A percentile compares a stretch with the other conserved stretches of the same genome.
These are phyloP conservation scores for Yarrowia osloensis DNA, from an alignment of 805 yeast genomes.

Conservation along the genomic window DNA sequence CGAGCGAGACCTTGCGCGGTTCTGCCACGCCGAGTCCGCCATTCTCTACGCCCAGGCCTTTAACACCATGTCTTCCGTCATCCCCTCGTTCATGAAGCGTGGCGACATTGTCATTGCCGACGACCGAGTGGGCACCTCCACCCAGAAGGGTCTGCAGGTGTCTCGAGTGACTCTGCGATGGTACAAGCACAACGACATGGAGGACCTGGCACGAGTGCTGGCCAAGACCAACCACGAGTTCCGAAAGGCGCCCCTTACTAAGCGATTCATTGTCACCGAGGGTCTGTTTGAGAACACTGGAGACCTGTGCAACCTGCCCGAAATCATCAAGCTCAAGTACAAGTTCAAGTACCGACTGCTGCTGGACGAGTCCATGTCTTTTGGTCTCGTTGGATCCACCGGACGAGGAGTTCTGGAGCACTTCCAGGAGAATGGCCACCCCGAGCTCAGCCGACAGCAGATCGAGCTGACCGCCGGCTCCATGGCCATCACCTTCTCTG, in stretches of 20 bases:
- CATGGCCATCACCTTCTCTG: slow-evolving; percentile 74
- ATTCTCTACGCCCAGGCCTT: slow-evolving; percentile 93
- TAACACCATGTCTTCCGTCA: slow-evolving; percentile 79
- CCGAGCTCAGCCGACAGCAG: slow-evolving; percentile 60
- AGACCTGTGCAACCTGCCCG: slow-evolving; percentile 70
- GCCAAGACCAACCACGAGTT: slow-evolving; percentile 57
- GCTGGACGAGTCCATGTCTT: slow-evolving; percentile 82
- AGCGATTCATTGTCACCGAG: slow-evolving; percentile 90
- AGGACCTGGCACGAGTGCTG: slow-evolving; percentile 71
- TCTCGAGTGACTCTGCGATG: slow-evolving; percentile 84
- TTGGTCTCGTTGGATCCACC: slow-evolving; percentile 80
- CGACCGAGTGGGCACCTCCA: slow-evolving; percentile 66
- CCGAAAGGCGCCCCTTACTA: slow-evolving; percentile 69
- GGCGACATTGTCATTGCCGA: slow-evolving; percentile 93
- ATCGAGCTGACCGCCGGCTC: slow-evolving; percentile 87
- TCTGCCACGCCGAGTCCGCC: slow-evolving; percentile 73
- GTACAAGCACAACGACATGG: slow-evolving; percentile 87
- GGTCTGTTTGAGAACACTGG: slow-evolving; percentile 83
- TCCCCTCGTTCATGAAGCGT: slow-evolving; percentile 92
- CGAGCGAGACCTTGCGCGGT: slow-evolving; percentile 72
- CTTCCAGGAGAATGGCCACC: slow-evolving; percentile 25
- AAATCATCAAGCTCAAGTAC: slow-evolving; percentile 70
- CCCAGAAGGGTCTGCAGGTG: slow-evolving; percentile 85
- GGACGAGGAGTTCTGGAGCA: slow-evolving; percentile 84
- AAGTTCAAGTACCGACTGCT: slow-evolving; percentile 83